phyloP scores from a whole-genome alignment of 106 monocot genomes.

The Agapanthus africanus region DNA sequence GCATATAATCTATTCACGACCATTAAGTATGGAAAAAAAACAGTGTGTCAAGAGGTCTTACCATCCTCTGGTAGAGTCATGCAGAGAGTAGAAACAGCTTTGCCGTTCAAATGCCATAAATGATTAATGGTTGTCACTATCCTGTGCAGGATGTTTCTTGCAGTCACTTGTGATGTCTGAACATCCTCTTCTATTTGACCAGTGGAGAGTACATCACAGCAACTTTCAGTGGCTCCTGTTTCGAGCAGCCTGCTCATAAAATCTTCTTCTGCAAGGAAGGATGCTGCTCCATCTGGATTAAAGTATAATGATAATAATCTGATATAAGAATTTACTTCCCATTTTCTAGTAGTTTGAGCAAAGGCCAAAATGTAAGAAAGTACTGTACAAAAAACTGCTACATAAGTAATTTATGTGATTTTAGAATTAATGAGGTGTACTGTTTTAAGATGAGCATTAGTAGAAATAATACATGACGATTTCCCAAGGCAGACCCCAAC shows the following conservation, averaged over 20 bases:
- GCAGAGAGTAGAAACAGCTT: conserved; percentile 23
- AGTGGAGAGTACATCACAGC: conserved; percentile 19
- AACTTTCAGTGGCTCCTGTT: conserved; percentile 59
- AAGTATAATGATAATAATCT: conserved; percentile 6
- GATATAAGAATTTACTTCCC: not conserved
- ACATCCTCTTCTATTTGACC: conserved; percentile 19
- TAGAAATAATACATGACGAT: not conserved
- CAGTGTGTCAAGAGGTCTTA: conserved; percentile 16
- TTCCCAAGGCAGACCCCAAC: not conserved
- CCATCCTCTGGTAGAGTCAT: conserved; percentile 39
- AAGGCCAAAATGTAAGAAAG: not conserved
- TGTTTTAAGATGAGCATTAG: not conserved
- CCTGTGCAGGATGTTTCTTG: conserved; percentile 35
- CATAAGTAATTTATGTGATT: not conserved
- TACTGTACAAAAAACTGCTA: not conserved
- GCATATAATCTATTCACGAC: not conserved
- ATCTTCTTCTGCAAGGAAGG: conserved; percentile 30
- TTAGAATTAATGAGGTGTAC: not conserved
- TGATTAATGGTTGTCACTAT: conserved; percentile 32
- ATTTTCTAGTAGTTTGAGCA: conserved; percentile 1
- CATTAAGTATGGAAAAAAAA: not conserved
- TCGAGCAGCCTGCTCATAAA: conserved; percentile 57
- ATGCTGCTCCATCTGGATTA: conserved; percentile 42
- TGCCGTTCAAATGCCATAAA: conserved; percentile 45
- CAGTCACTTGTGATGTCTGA: conserved; percentile 11